Percentiles rank a stretch among this genome's conserved stretches.
Conservation (phyloP, 1,139 yeast genomes). For the Candida tetrigidarum region DNA sequence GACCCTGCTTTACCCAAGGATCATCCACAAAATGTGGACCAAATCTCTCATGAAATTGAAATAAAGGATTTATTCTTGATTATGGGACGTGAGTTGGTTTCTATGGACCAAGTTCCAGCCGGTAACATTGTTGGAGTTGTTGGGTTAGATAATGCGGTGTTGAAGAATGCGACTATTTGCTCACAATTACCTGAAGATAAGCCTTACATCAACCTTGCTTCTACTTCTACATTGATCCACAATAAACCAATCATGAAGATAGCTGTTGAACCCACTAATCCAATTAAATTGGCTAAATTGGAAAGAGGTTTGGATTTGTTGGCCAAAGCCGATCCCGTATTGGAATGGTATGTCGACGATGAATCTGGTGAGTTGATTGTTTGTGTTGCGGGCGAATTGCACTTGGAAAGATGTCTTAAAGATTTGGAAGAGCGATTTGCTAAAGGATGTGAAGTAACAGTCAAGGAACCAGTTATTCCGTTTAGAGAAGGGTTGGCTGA, state of each 20-base stretch:
- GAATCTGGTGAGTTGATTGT: conserved; percentile 87
- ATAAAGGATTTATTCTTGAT: conserved; percentile 76
- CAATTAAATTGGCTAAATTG: conserved; percentile 73
- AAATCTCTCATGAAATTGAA: conserved; percentile 48
- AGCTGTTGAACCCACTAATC: conserved; percentile 92
- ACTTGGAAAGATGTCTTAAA: conserved; percentile 86
- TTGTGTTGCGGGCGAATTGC: conserved; percentile 96
- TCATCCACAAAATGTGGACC: conserved; percentile 42
- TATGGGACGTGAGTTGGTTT: conserved; percentile 91
- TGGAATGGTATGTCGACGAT: conserved; percentile 82
- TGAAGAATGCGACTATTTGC: conserved; percentile 87
- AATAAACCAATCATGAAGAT: conserved; percentile 88
- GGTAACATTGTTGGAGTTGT: conserved; percentile 96
- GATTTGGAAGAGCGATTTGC: conserved; percentile 93
- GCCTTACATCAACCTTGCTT: conserved; percentile 78
- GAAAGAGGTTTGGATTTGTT: conserved; percentile 79
- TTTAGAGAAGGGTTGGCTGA: conserved; percentile 82
- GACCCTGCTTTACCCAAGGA: conserved; percentile 69
- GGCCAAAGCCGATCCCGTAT: conserved; percentile 92
- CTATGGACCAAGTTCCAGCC: conserved; percentile 83
- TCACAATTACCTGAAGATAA: conserved; percentile 41
- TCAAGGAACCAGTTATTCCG: conserved; percentile 94
- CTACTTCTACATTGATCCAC: conserved; percentile 56
- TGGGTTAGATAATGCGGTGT: conserved; percentile 79
- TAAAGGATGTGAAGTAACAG: conserved; percentile 75